These are phyloP conservation scores for Lipomyces lipofer DNA, from an alignment of 805 yeast genomes.

Conservation along the genomic window DNA sequence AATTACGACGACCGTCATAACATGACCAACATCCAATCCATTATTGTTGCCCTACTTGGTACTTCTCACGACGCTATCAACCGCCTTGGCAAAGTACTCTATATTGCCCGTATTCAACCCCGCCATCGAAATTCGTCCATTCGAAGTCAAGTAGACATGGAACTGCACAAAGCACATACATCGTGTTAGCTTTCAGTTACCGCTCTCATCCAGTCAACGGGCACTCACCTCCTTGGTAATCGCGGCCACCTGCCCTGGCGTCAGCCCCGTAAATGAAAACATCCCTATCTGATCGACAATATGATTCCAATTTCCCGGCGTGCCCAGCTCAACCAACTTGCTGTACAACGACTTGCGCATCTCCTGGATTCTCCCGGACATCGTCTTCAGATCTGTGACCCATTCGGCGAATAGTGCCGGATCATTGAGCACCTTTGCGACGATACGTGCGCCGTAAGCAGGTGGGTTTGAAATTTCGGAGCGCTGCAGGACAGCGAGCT, in stretches of 20 bases:
- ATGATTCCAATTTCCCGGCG: conserved; percentile 94
- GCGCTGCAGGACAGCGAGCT: conserved; percentile 72
- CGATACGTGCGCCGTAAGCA: conserved; percentile 92
- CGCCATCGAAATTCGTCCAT: conserved; percentile 92
- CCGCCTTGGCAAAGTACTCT: conserved; percentile 72
- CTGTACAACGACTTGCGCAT: conserved; percentile 74
- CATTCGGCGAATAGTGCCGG: conserved; percentile 74
- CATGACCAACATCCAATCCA: too few relatives aligned
- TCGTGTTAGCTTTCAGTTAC: too few relatives aligned
- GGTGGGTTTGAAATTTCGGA: conserved; percentile 93
- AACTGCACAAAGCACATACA: too few relatives aligned
- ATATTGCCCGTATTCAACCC: conserved; percentile 84
- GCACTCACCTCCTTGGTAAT: conserved; percentile 69
- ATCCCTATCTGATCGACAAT: conserved; percentile 89
- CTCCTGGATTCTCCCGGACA: conserved; percentile 77
- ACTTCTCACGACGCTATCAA: conserved; percentile 49
- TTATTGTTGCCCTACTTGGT: too few relatives aligned
- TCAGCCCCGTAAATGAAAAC: conserved; percentile 93
- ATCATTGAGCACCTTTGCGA: conserved; percentile 66
- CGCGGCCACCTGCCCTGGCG: conserved; percentile 70
- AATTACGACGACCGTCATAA: too few relatives aligned
- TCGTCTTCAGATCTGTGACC: conserved; percentile 78
- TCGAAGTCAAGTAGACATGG: conserved; percentile 75
- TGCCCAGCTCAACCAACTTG: conserved; percentile 58
- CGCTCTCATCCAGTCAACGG: too few relatives aligned